phyloP scores from a whole-genome alignment of 2,329 filamentous ascomycete genomes.

The Xylariaceae sp. region DNA sequence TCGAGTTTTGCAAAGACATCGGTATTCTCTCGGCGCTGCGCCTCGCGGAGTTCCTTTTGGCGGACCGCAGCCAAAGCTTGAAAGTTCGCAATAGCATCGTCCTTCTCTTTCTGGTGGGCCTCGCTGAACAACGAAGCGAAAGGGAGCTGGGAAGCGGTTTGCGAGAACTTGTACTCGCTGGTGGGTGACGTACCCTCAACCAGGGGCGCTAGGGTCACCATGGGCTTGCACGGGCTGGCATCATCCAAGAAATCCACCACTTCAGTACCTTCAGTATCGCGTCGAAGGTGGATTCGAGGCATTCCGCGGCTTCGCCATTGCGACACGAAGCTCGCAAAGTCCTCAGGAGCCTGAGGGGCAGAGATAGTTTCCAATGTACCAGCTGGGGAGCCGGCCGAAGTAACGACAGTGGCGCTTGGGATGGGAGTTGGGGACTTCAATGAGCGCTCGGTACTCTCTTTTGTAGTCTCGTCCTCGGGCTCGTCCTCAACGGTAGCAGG shows the following conservation, averaged over 20 bases:
- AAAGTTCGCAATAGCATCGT: background rate
- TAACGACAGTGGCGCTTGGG: background rate
- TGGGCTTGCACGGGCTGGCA: conserved; percentile 7
- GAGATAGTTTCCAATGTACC: conserved; percentile 16
- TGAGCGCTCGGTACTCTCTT: conserved; percentile 1
- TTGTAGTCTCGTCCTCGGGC: conserved; percentile 17
- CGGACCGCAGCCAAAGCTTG: too few relatives aligned
- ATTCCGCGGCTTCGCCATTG: conserved; percentile 23
- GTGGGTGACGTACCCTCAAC: conserved; percentile 3
- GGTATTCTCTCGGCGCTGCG: conserved; percentile 2
- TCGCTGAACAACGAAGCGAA: conserved; percentile 10
- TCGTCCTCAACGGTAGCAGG: conserved; percentile 50
- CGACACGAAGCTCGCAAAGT: conserved; percentile 23
- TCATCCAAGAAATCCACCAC: conserved; percentile 23
- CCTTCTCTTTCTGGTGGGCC: conserved; percentile 2
- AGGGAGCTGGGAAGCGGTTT: conserved; percentile 6
- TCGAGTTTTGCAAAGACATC: background rate
- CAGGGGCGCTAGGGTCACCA: conserved; percentile 10
- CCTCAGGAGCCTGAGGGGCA: conserved; percentile 20
- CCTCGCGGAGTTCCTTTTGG: too few relatives aligned
- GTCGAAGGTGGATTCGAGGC: conserved; percentile 22
- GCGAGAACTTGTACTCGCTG: conserved; percentile 9
- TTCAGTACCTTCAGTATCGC: conserved; percentile 19
- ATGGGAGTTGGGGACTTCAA: background rate
- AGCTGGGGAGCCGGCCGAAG: conserved; percentile 4